phyloP scores from a whole-genome alignment of 192 early-diverging fungal genomes.

The Mortierella hygrophila region DNA sequence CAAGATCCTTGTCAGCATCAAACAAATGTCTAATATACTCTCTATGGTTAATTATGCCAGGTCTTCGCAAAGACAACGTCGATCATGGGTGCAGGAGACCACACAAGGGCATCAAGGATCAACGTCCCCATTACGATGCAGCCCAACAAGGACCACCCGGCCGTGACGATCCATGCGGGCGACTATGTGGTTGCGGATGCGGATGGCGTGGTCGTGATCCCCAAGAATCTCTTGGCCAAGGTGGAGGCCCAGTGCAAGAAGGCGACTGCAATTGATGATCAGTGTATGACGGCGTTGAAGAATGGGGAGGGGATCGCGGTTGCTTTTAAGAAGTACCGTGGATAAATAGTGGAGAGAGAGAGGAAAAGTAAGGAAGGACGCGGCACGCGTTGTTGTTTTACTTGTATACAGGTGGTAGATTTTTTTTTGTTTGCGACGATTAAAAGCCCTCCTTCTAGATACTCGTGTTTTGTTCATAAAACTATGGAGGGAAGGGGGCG shows the following conservation, averaged over 20 bases:
- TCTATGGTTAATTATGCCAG: slow-evolving; percentile 29
- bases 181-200: slow-evolving; percentile 70
- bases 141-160: slow-evolving; percentile 51
- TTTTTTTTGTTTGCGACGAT: no score
- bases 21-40: not conserved
- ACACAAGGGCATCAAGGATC: slow-evolving; percentile 60
- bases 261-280: slow-evolving; percentile 60
- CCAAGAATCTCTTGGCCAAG: slow-evolving; percentile 52
- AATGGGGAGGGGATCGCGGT: slow-evolving; percentile 60
- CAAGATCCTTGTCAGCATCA: not conserved
- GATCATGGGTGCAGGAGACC: slow-evolving; percentile 60
- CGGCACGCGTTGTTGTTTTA: not conserved
- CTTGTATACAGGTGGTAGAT: no score
- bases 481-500: no score
- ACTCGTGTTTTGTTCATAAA: no score
- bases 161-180: slow-evolving; percentile 62
- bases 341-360: slow-evolving; percentile 9
- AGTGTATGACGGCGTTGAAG: slow-evolving; percentile 64
- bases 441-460: no score
- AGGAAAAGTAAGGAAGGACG: not conserved
- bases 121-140: slow-evolving; percentile 62
- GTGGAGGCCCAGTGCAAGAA: slow-evolving; percentile 64
- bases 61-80: slow-evolving; percentile 68
- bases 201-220: slow-evolving; percentile 69
- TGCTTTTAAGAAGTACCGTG: slow-evolving; percentile 65